Evolutionary conservation across 2,329 filamentous ascomycete species (phyloP), one percentile per base, ranked within the genome.

Genomic region (Calonectria henricotiae): DNA sequence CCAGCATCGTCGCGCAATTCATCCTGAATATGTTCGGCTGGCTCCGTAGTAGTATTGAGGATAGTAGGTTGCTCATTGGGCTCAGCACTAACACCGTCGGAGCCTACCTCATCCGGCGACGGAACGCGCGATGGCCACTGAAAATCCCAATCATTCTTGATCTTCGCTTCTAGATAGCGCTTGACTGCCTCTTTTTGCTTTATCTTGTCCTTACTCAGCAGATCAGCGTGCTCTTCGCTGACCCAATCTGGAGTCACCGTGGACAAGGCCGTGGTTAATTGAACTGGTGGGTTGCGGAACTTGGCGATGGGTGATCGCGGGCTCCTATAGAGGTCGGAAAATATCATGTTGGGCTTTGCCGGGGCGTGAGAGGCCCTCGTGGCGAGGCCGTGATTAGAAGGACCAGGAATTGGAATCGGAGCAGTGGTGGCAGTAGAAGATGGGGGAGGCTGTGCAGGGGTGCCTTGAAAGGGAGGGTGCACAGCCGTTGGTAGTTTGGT

Each of bases 171-270:
- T 1, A 92, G 81, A 73, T 87, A 88, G 62, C 83, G 86, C 76
- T 84, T 88, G 41, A 92, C 87, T 13, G 90, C 90, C 46, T 90
- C 88, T 77, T 91, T 92, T 74, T 91, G 89, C 81, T 87, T 90
- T 30, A 80, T 71, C 79, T 91, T 91, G 78, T 92, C 90, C 76
- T 85, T 87, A 78, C 88, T 91, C 61, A 90, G 80, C 6, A 92
- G 84, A 76, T 92, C 90, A 23, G 88, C 85, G 71, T 91, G 88
- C 75, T 90, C 88, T 75, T 90, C 84, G 49, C 82, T 78, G n/a
- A 77, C 76, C 82, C 82, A 84, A 51, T 79, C 80, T 66, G 77
- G 79, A 71, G 77, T 73, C 67, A 69, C 64, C 65, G 76, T 70
- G 71, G 79, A 71, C 75, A 79, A 74, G 78, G 72, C 49, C 71